A percentile compares a stretch with the other conserved stretches of the same genome.
These are phyloP conservation scores for Tremellales sp. DNA, from an alignment of 1,284 basidiomycete species.

Conservation along the genomic window DNA sequence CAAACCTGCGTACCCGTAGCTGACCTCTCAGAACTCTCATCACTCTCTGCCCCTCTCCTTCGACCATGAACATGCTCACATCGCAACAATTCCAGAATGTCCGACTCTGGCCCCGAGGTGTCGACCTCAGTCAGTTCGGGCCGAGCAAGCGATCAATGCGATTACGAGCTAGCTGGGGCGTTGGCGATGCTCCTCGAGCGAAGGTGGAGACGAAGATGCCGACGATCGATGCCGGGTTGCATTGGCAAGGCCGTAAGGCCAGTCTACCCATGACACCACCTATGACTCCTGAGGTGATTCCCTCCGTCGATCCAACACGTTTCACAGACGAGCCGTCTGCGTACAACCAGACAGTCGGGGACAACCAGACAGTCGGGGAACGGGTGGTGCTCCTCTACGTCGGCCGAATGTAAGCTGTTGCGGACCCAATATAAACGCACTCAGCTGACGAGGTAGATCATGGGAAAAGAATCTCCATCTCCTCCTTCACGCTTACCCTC, in stretches of 20 bases:
- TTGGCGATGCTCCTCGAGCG: slow-evolving; percentile 25
- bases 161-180: slow-evolving; percentile 52
- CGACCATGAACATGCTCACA: slow-evolving; percentile 53
- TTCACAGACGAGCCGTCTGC: too few species aligned
- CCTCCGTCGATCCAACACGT: too few species aligned
- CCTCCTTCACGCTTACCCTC: slow-evolving; percentile 52
- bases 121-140: slow-evolving; percentile 50
- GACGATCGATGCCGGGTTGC: slow-evolving; percentile 20
- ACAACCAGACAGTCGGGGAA: too few species aligned
- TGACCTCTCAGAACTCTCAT: slow-evolving; percentile 46
- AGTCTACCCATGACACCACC: slow-evolving; percentile 43
- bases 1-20: too few species aligned
- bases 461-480: slow-evolving; percentile 61
- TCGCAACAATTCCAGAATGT: slow-evolving; percentile 51
- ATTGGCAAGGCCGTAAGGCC: slow-evolving; percentile 39
- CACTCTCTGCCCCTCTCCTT: slow-evolving; percentile 55
- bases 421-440: too few species aligned
- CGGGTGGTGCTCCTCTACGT: slow-evolving; percentile 46
- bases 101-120: slow-evolving; percentile 56
- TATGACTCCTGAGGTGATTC: slow-evolving; percentile 28
- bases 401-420: slow-evolving; percentile 41
- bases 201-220: neutral
- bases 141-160: slow-evolving; percentile 48
- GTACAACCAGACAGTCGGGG: too few species aligned
- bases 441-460: slow-evolving; percentile 37